These are phyloP conservation scores for Lasiosphaeria hispida DNA, from an alignment of 495 filamentous ascomycete genomes.

Conservation along the genomic window DNA sequence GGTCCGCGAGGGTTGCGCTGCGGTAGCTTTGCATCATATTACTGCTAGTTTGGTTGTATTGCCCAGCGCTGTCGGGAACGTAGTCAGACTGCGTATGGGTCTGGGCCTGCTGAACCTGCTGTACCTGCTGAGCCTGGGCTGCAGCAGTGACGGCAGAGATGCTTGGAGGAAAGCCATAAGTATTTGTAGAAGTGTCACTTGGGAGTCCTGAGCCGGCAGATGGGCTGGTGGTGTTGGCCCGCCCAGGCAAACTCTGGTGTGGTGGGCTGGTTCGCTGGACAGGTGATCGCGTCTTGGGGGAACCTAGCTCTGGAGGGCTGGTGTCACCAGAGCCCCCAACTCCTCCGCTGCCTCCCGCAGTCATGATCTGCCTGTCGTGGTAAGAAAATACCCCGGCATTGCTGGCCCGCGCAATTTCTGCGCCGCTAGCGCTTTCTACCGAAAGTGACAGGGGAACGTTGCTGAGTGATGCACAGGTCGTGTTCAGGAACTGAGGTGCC, in stretches of 20 bases:
- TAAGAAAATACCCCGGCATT: constrained; percentile 81
- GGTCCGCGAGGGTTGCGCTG: constrained; percentile 41
- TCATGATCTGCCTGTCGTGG: constrained; percentile 34
- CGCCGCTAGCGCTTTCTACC: constrained; percentile 65
- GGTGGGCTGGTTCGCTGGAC: constrained; percentile 40
- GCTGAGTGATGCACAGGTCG: constrained; percentile 61
- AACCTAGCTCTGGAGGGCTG: constrained; percentile 44
- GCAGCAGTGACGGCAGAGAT: constrained; percentile 39
- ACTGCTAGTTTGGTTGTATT: constrained; percentile 41
- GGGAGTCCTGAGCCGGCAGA: constrained; percentile 29
- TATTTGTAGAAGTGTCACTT: constrained; percentile 42
- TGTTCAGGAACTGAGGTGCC: constrained; percentile 67
- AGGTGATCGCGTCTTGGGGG: constrained; percentile 46
- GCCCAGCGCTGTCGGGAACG: constrained; percentile 27
- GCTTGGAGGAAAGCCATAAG: constrained; percentile 44
- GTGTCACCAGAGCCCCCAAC: constrained; percentile 33
- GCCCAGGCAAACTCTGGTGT: constrained; percentile 29
- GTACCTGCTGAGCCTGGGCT: not conserved
- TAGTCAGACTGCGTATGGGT: constrained; percentile 25
- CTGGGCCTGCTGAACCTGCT: constrained; percentile 28
- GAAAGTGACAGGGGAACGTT: constrained; percentile 68
- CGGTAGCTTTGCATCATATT: constrained; percentile 49
- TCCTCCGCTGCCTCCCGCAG: constrained; percentile 29
- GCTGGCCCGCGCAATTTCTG: constrained; percentile 53
- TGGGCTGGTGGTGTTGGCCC: constrained; percentile 28